Evolutionary conservation across 768 basidiomycete genomes (phyloP).

Genomic region (Tricholoma saponaceum): DNA sequence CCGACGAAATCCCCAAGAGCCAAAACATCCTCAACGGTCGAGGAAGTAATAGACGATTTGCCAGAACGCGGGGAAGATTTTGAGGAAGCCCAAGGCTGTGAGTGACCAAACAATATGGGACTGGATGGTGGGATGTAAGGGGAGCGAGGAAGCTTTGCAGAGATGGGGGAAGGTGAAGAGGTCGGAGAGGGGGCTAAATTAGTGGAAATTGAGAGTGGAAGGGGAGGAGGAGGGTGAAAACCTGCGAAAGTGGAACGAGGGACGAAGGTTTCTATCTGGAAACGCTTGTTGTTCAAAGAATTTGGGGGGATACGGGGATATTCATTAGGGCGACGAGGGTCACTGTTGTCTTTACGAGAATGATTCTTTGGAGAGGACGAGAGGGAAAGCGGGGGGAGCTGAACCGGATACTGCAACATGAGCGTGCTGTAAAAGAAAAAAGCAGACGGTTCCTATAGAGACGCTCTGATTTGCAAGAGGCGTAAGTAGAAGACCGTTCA

Average conservation of each 20-base stretch:
- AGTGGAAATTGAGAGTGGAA: constrained; percentile 26
- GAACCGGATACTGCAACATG: constrained; percentile 61
- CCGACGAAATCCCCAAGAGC: constrained; percentile 71
- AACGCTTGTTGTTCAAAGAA: constrained; percentile 31
- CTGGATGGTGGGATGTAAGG: constrained; percentile 32
- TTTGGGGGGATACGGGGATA: constrained; percentile 17
- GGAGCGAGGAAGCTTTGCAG: constrained; percentile 32
- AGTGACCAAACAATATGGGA: constrained; percentile 22
- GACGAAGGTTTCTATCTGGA: constrained; percentile 32
- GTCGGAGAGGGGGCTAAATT: constrained; percentile 30
- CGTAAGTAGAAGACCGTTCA: too few species aligned
- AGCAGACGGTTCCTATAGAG: constrained; percentile 18
- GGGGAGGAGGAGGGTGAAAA: constrained; percentile 18
- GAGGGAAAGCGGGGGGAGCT: constrained; percentile 38
- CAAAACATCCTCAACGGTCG: constrained; percentile 57
- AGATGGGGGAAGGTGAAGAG: constrained; percentile 32
- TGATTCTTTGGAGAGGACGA: constrained; percentile 29
- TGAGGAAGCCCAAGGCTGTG: constrained; percentile 22
- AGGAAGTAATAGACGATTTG: constrained; percentile 33
- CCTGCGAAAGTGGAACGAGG: constrained; percentile 24
- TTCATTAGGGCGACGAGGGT: constrained; percentile 42
- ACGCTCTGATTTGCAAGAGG: constrained; percentile 27
- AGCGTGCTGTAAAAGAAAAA: constrained; percentile 28
- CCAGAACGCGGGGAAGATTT: constrained; percentile 24
- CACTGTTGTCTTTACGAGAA: constrained; percentile 27